Base-by-base conservation (phyloP, 1,284 basidiomycete genomes). In the Testicularia cyperi region DNA sequence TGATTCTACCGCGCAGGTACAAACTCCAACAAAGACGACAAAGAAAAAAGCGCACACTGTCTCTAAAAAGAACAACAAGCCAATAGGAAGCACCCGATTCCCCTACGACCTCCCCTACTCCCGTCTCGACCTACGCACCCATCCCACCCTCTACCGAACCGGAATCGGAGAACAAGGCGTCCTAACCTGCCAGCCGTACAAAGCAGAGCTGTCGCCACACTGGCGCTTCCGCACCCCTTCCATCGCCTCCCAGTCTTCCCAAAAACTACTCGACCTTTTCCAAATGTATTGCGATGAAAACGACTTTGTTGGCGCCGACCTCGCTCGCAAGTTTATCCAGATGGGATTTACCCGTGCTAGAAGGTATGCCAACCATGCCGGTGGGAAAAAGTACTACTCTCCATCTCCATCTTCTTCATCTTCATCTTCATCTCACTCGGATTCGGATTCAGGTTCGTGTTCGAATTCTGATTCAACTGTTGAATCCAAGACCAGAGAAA, bases 121-220 rank as follows among this genome's bases (percentile, higher is more conserved):
- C 3, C 18, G 13, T 0, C 43, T 64, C 8, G 27, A 38, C 18
- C 44, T 60, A 3, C 61, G 51, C 25, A 44, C 51, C 9, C 26
- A 45, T n/a, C n/a, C n/a, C n/a, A n/a, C n/a, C n/a, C 52, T 65
- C 20, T 65, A 65, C 43, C 45, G 62, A 18, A 54, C 56, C 0
- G 62, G 62, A 29, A 28, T 51, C 5, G 62, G 62, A 27, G 62
- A 65, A 22, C 62, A 65, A 29, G 62, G 62, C 10, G 62, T 65
- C 13, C 40, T 65, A 15, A 44, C 44, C 40, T 56, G 61, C 2
- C 41, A 61, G 16, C 62, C 62, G 16, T 65, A 65, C 46, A 65
- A 65, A 27, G 43, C 56, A 30, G 57, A 65, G 34, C 26, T 61
- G 5, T 24, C 58, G 3, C 62, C 62, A 0, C 43, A 44, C 13